Evolutionary conservation across 805 yeast species (phyloP).

Genomic region (Ogataea siamensis): DNA sequence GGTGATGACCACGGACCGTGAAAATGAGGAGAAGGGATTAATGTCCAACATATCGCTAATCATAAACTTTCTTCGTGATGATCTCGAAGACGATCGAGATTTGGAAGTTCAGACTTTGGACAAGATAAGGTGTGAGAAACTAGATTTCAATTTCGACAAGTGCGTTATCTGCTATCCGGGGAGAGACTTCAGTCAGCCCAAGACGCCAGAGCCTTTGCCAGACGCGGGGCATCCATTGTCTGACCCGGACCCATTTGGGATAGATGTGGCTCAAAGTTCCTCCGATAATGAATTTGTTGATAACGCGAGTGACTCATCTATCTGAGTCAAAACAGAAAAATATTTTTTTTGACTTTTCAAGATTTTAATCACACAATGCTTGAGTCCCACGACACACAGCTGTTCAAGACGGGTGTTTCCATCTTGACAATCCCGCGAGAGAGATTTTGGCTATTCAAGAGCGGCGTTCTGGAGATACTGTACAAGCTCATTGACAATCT

Average conservation of each 20-base stretch:
- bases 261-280: slow-evolving; percentile 9
- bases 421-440: slow-evolving; percentile 53
- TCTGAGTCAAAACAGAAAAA: slow-evolving; percentile 2
- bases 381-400: slow-evolving; percentile 38
- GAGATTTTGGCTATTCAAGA: slow-evolving; percentile 51
- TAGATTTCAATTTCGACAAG: slow-evolving; percentile 22
- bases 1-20: slow-evolving; percentile 30
- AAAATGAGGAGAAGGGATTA: slow-evolving; percentile 28
- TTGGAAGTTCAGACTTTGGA: slow-evolving; percentile 54
- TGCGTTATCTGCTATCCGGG: slow-evolving; percentile 29
- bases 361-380: not conserved
- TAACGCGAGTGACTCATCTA: slow-evolving; percentile 6
- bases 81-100: slow-evolving; percentile 58
- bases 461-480: slow-evolving; percentile 49
- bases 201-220: too few species aligned
- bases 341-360: not conserved
- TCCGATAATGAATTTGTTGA: slow-evolving; percentile 7
- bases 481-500: slow-evolving; percentile 35
- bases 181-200: not conserved
- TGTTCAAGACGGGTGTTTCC: slow-evolving; percentile 45
- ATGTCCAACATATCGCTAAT: slow-evolving; percentile 56
- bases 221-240: too few species aligned
- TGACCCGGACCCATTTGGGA: slow-evolving; percentile 11
- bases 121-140: slow-evolving; percentile 36
- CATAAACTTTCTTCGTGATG: slow-evolving; percentile 63